These are phyloP conservation scores for Colletotrichum sp. DNA, from an alignment of 2,329 filamentous ascomycete species.

Conservation along the genomic window DNA sequence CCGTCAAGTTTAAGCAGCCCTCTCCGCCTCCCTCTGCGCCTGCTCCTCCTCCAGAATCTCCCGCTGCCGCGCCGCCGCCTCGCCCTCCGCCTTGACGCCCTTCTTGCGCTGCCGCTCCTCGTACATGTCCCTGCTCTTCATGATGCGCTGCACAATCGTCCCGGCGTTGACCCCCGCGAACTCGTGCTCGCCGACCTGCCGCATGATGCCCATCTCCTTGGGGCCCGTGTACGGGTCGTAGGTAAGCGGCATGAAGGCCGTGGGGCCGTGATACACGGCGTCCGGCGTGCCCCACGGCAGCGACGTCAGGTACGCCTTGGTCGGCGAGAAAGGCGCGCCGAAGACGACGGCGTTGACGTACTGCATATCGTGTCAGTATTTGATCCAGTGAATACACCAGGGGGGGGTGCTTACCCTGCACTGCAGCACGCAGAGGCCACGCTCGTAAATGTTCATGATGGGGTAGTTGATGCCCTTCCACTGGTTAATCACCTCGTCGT, in stretches of 20 bases:
- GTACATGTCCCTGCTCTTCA: conserved; percentile 85
- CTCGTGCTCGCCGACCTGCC: conserved; percentile 75
- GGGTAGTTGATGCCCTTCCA: conserved; percentile 99
- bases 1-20: conserved; percentile 22
- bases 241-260: conserved; percentile 82
- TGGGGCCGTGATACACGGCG: conserved; percentile 95
- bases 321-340: conserved; percentile 86
- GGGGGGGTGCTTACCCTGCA: conserved; percentile 68
- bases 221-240: conserved; percentile 83
- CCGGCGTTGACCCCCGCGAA: conserved; percentile 91
- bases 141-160: conserved; percentile 88
- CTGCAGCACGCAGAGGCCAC: conserved; percentile 92
- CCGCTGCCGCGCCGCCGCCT: conserved; percentile 67
- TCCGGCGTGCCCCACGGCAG: conserved; percentile 78
- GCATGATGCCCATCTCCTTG: conserved; percentile 84
- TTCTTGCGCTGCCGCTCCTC: conserved; percentile 92
- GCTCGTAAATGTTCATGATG: conserved; percentile 99
- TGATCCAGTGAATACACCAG: rapidly evolving
- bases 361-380: conserved; percentile 46
- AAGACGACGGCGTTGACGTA: conserved; percentile 90
- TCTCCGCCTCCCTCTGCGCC: conserved; percentile 49
- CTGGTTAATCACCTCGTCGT: conserved; percentile 92
- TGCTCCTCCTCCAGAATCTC: conserved; percentile 69
- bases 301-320: conserved; percentile 75
- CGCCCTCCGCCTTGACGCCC: conserved; percentile 81